Evolutionary conservation across 1,284 basidiomycete genomes (phyloP).

Genomic region (Ganoderma leucocontextum): DNA sequence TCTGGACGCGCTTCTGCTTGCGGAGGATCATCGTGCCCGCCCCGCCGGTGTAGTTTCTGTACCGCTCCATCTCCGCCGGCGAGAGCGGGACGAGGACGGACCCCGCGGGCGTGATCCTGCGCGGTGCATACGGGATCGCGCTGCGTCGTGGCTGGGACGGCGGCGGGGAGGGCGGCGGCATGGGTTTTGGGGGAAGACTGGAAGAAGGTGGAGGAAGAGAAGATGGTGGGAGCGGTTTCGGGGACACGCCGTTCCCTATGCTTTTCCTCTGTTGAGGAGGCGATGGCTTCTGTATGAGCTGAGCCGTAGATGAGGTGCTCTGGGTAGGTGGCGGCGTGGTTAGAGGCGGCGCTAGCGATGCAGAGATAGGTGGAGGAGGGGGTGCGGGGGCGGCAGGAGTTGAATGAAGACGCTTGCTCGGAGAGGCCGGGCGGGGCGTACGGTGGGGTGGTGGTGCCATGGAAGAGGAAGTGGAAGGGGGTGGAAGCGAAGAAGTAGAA

Average conservation of each 20-base stretch:
- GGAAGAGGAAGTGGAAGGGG: slow-evolving; percentile 24
- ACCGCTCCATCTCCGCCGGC: slow-evolving; percentile 66
- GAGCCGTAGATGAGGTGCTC: slow-evolving; percentile 23
- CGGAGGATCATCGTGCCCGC: slow-evolving; percentile 62
- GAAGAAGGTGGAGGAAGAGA: slow-evolving; percentile 37
- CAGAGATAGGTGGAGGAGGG: slow-evolving; percentile 17
- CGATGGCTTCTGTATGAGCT: slow-evolving; percentile 38
- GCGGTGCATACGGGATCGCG: slow-evolving; percentile 69
- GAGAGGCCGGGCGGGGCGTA: slow-evolving; percentile 24
- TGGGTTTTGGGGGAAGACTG: slow-evolving; percentile 29
- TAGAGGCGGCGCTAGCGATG: slow-evolving; percentile 30
- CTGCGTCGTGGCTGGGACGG: slow-evolving; percentile 33
- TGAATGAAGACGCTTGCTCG: slow-evolving; percentile 15
- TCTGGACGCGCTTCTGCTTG: slow-evolving; percentile 64
- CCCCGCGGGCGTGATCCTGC: slow-evolving; percentile 65
- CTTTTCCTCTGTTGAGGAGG: slow-evolving; percentile 32
- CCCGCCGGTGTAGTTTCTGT: slow-evolving; percentile 62
- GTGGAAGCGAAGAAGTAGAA: slow-evolving; percentile 25
- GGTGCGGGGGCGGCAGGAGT: neutral
- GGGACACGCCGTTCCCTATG: slow-evolving; percentile 38
- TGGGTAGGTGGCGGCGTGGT: slow-evolving; percentile 21
- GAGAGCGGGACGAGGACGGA: slow-evolving; percentile 74
- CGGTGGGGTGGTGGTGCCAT: slow-evolving; percentile 25
- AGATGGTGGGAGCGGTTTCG: slow-evolving; percentile 34
- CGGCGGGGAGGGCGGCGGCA: slow-evolving; percentile 34